These are phyloP conservation scores for Gossypium australe DNA, from an alignment of 345 rosid genomes.

Conservation along the genomic window DNA sequence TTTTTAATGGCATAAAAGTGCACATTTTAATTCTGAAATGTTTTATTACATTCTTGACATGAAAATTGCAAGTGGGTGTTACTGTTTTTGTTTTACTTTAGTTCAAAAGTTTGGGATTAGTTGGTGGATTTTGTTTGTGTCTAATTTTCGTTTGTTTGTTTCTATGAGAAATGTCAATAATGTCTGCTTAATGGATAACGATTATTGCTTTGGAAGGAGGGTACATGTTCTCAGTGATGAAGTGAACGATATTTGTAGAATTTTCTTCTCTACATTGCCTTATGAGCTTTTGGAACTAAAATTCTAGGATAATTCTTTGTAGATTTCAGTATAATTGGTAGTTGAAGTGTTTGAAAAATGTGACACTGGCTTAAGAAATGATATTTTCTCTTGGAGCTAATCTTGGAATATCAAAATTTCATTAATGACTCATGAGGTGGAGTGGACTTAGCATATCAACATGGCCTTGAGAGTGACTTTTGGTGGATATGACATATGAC, in stretches of 20 bases:
- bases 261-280: neutral
- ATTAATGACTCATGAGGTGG: neutral
- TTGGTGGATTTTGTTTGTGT: neutral
- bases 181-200: neutral
- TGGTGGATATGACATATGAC: neutral
- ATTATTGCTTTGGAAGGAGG: conserved; percentile 2
- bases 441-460: neutral
- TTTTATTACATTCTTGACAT: neutral
- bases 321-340: neutral
- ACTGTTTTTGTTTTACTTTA: neutral
- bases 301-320: neutral
- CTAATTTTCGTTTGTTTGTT: neutral
- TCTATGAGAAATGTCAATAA: neutral
- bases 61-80: neutral
- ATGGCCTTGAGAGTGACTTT: neutral
- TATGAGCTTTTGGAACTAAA: neutral
- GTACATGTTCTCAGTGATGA: neutral
- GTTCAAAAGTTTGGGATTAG: neutral
- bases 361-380: neutral
- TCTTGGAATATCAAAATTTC: neutral
- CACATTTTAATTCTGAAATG: neutral
- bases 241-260: neutral
- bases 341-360: neutral
- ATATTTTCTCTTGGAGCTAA: neutral
- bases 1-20: neutral